Conservation (phyloP, 768 basidiomycete species). For the Fomitopsis pulvina region DNA sequence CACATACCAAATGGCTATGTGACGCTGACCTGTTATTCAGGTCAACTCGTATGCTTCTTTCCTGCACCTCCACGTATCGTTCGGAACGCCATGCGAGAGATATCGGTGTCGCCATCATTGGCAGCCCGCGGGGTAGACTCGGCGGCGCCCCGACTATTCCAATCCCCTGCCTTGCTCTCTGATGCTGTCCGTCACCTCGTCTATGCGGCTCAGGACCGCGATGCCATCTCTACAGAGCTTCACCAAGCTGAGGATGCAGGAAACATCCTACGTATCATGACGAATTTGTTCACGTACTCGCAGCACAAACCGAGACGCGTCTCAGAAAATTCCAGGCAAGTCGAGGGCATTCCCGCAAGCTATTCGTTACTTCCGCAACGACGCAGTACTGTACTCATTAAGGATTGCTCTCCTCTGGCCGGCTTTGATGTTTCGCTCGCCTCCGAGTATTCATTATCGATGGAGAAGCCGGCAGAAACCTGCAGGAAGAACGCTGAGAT, state of each 20-base stretch:
- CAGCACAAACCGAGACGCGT: conserved; percentile 25
- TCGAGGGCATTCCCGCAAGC: conserved; percentile 35
- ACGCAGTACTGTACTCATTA: conserved; percentile 56
- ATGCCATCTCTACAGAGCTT: conserved; percentile 30
- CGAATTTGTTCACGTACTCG: conserved; percentile 52
- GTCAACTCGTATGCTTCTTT: conserved; percentile 85
- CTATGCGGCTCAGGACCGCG: conserved; percentile 52
- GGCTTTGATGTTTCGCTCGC: conserved; percentile 52
- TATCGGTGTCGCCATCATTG: conserved; percentile 37
- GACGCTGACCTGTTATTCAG: conserved; percentile 32
- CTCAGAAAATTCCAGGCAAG: conserved; percentile 31
- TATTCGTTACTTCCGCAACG: conserved; percentile 38
- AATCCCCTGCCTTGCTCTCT: conserved; percentile 63
- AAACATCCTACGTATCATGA: conserved; percentile 70
- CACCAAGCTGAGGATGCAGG: conserved; percentile 44
- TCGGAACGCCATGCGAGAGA: conserved; percentile 44
- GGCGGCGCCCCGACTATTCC: conserved; percentile 31
- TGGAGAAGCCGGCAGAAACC: conserved; percentile 30
- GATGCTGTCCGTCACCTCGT: conserved; percentile 67
- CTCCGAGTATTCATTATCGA: conserved; percentile 50
- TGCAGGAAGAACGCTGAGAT: conserved; percentile 56
- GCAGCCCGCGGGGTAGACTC: conserved; percentile 18
- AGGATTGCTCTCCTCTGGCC: conserved; percentile 40
- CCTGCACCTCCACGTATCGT: conserved; percentile 68
- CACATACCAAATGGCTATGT: background rate